Conservation (phyloP, 768 basidiomycete genomes). For the Paxillus rubicundulus region DNA sequence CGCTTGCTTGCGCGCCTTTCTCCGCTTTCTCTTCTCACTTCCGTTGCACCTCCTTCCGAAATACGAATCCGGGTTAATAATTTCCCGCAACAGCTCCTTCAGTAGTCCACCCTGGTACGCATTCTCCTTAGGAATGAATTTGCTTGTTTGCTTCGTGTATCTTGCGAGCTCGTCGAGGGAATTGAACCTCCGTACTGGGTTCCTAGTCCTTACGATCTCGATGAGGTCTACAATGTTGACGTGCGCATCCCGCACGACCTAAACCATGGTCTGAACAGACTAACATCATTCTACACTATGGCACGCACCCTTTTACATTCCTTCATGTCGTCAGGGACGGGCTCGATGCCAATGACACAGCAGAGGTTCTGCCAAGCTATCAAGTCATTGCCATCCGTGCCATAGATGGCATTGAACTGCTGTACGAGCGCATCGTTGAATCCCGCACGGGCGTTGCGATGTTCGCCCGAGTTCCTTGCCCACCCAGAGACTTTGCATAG, state of each 20-base stretch:
- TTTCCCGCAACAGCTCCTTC: slow-evolving; percentile 25
- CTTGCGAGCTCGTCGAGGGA: slow-evolving; percentile 17
- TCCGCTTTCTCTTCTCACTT: slow-evolving; percentile 15
- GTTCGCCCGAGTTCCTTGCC: not conserved
- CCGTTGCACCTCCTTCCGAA: slow-evolving; percentile 18
- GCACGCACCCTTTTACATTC: slow-evolving; percentile 17
- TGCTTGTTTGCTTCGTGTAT: slow-evolving; percentile 19
- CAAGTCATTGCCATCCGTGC: slow-evolving; percentile 12
- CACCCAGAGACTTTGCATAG: slow-evolving; percentile 7
- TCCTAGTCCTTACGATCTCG: slow-evolving; percentile 10
- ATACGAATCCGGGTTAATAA: slow-evolving; percentile 19
- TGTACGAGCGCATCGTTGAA: slow-evolving; percentile 24
- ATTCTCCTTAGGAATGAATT: slow-evolving; percentile 28
- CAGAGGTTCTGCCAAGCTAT: slow-evolving; percentile 23
- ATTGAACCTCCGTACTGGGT: slow-evolving; percentile 18
- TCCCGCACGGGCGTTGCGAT: not conserved
- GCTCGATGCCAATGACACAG: slow-evolving; percentile 11
- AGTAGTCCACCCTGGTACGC: slow-evolving; percentile 31
- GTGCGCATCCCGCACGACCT: slow-evolving; percentile 24
- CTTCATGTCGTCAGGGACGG: slow-evolving; percentile 12
- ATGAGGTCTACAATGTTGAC: slow-evolving; percentile 35
- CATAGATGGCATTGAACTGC: slow-evolving; percentile 25
- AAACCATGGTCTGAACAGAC: not conserved
- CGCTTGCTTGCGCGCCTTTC: slow-evolving; percentile 15
- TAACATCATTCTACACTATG: not conserved